Conservation (phyloP, 2,329 filamentous ascomycete genomes). For the Claviceps spartinae region DNA sequence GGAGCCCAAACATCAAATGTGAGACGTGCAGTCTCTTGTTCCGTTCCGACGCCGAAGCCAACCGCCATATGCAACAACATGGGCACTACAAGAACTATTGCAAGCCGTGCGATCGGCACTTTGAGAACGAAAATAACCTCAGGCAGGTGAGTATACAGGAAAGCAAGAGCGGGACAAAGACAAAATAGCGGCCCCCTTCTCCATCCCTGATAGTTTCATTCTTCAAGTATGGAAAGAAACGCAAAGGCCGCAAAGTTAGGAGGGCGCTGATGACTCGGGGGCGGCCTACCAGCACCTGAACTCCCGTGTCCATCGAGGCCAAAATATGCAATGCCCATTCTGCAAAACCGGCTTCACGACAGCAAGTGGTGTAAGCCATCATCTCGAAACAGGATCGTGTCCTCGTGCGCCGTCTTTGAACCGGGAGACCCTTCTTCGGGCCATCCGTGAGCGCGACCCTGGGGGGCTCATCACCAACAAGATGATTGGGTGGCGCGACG, state of each 20-base stretch:
- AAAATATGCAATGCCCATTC: conserved; percentile 36
- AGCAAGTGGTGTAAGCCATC: conserved; percentile 38
- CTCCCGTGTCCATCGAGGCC: conserved; percentile 34
- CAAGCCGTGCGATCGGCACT: conserved; percentile 18
- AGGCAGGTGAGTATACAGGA: conserved; percentile 15
- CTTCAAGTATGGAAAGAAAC: too few species aligned
- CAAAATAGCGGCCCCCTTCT: not conserved
- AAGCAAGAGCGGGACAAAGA: not conserved
- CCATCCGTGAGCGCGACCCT: conserved; percentile 32
- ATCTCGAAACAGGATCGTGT: conserved; percentile 42
- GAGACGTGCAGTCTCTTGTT: conserved; percentile 10
- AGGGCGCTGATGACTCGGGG: too few species aligned
- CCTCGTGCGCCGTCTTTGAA: conserved; percentile 27
- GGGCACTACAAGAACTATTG: conserved; percentile 22
- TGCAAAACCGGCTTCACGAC: conserved; percentile 32
- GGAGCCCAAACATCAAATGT: conserved; percentile 13
- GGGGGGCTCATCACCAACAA: conserved; percentile 35
- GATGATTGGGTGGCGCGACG: conserved; percentile 28
- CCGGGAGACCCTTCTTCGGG: conserved; percentile 31
- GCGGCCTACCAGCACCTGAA: conserved; percentile 35
- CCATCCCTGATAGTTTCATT: too few species aligned
- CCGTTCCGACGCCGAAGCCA: conserved; percentile 8
- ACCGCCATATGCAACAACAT: conserved; percentile 12
- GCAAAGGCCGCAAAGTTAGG: too few species aligned
- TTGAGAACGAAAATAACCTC: conserved; percentile 17